phyloP scores from a whole-genome alignment of 768 basidiomycete genomes.

The Leccinum obscurum region DNA sequence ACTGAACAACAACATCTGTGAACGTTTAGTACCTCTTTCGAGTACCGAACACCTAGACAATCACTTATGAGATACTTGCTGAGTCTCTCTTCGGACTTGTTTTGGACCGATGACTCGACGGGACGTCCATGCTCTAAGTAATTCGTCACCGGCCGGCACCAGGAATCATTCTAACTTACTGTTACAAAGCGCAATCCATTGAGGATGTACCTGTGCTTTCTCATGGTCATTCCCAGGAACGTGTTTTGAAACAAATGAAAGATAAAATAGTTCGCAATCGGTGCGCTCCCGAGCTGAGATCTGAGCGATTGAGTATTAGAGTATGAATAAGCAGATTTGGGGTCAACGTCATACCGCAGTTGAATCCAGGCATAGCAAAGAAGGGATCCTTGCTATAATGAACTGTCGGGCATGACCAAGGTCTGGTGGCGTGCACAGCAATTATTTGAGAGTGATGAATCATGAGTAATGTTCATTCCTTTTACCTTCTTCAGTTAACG shows the following conservation, averaged over 20 bases:
- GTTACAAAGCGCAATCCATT: constrained; percentile 60
- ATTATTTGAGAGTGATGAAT: constrained; percentile 3
- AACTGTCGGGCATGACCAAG: constrained; percentile 52
- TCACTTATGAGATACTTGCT: constrained; percentile 62
- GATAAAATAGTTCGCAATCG: constrained; percentile 85
- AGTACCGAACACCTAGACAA: constrained; percentile 12
- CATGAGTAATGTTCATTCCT: background rate
- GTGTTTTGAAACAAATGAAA: constrained; percentile 59
- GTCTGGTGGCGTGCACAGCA: constrained; percentile 30
- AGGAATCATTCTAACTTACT: constrained; percentile 41
- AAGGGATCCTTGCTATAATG: constrained; percentile 66
- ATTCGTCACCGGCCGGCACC: constrained; percentile 2
- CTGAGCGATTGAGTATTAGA: constrained; percentile 38
- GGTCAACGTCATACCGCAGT: constrained; percentile 45
- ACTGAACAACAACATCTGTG: constrained; percentile 34
- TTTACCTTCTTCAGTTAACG: constrained; percentile 55
- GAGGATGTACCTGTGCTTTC: constrained; percentile 54
- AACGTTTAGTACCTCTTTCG: constrained; percentile 10
- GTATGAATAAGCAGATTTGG: constrained; percentile 7
- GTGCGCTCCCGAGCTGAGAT: constrained; percentile 66
- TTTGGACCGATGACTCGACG: constrained; percentile 33
- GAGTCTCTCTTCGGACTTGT: constrained; percentile 49
- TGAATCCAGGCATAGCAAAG: constrained; percentile 62
- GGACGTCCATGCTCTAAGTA: constrained; percentile 59
- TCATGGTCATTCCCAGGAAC: constrained; percentile 43